Evolutionary conservation across 306 rosid genomes (phyloP).

Genomic region (Erythrophleum fordii): DNA sequence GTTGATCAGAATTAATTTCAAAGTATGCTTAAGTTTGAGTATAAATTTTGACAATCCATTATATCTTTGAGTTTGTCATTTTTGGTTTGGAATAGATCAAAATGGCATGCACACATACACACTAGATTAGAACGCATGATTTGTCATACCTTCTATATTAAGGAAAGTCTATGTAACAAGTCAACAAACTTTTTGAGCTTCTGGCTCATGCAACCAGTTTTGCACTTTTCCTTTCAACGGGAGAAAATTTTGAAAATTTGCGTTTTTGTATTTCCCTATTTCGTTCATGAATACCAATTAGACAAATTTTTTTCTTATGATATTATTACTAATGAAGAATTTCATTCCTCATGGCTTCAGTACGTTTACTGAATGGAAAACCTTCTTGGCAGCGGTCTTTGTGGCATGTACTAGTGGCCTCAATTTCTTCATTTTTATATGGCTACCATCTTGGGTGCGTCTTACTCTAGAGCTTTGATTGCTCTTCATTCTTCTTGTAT

Average conservation of each 20-base stretch:
- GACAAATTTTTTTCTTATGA: conserved; percentile 13
- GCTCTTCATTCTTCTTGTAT: conserved; percentile 23
- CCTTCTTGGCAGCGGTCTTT: conserved; percentile 73
- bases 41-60: background rate
- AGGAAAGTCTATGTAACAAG: background rate
- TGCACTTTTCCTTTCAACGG: conserved; percentile 3
- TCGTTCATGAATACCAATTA: background rate
- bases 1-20: background rate
- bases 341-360: conserved; percentile 43
- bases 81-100: background rate
- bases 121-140: background rate
- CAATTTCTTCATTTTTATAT: conserved; percentile 75
- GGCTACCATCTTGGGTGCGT: conserved; percentile 85
- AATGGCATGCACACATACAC: background rate
- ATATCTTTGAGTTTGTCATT: background rate
- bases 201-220: background rate
- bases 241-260: background rate
- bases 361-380: conserved; percentile 51
- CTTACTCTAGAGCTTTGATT: conserved; percentile 37
- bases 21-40: background rate
- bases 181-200: conserved; percentile 23
- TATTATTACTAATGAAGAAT: conserved; percentile 40
- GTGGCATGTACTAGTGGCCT: conserved; percentile 70
- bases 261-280: background rate
- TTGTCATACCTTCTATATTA: background rate